Base-by-base conservation (phyloP, 257 asterid genomes). In the Solanum pennellii region DNA sequence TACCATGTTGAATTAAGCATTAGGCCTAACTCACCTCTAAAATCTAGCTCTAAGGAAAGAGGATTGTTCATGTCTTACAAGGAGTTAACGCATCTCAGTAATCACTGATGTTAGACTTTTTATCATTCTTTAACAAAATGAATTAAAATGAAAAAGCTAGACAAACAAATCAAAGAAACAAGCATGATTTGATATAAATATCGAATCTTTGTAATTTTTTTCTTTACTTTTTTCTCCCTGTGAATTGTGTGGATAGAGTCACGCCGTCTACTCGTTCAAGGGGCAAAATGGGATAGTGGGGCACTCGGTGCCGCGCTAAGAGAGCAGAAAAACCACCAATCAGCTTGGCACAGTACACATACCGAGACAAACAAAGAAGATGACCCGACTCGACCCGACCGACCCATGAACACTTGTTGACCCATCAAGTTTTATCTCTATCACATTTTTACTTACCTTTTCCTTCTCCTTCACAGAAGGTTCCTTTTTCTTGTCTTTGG, bases 391-490 rank as follows among this genome's bases (percentile, higher is more conserved):
- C 10, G 60, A 1, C 83, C 60, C 31, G 84, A 42, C 83, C 21
- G 84, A 49, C 85, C 69, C 45, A 20, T 49, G 52, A n/a, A 37
- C 31, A 20, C 10, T 20, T 10, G 49, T 41, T 1, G 45, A 31
- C 71, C 85, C 69, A 16, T 82, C 31, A 79, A 18, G 15, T 20
- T 80, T 82, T 31, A 82, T 82, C 44, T 82, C 20, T 7, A 49
- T 49, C 8, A 6, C 8, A 3, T 9, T 12, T 82, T 5, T 77
- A 13, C 65, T 29, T 49, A 2, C 21, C 3, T 2, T 82, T 82
- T 29, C 9, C 69, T 82, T 49, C 85, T 82, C 85, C 71, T 82
- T 82, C 85, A 82, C 45, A 49, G 71, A 82, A 29, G 85, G 20
- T 49, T 82, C 85, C 45, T 12, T 82, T 49, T 52, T 62, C 66